Evolutionary conservation across 169 alveolate genomes (phyloP).

Genomic region (Plasmodium reichenowi): DNA sequence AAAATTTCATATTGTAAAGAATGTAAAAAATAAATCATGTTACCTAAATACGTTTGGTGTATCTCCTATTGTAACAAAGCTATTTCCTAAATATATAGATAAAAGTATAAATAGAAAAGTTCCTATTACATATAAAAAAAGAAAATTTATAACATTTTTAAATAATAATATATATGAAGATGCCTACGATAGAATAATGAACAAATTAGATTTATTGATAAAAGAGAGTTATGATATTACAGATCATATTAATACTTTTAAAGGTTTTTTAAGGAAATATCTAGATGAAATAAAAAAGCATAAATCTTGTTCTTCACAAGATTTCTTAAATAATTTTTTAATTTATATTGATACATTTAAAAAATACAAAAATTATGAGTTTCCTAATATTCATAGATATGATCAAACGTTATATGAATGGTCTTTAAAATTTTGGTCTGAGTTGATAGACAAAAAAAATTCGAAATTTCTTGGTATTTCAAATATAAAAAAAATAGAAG

Average conservation of each 20-base stretch:
- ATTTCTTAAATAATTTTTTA: slow-evolving; percentile 25
- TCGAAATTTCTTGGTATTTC: slow-evolving; percentile 58
- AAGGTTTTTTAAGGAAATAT: slow-evolving; percentile 66
- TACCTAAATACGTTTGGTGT: no score
- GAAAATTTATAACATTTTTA: background rate
- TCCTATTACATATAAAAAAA: background rate
- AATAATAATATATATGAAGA: slow-evolving; percentile 41
- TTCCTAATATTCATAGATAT: slow-evolving; percentile 68
- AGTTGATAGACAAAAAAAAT: slow-evolving; percentile 52
- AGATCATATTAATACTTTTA: slow-evolving; percentile 43
- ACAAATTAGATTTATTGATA: slow-evolving; percentile 33
- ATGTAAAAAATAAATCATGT: no score
- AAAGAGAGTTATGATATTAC: slow-evolving; percentile 35
- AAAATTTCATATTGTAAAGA: no score
- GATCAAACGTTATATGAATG: slow-evolving; percentile 66
- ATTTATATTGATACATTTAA: slow-evolving; percentile 45
- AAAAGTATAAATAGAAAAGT: slow-evolving; percentile 9
- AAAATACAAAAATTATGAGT: slow-evolving; percentile 59
- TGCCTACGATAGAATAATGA: slow-evolving; percentile 19
- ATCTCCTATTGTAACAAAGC: no score
- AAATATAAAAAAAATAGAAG: slow-evolving; percentile 40
- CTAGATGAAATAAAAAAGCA: slow-evolving; percentile 42
- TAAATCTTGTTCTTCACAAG: slow-evolving; percentile 70
- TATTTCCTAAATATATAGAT: background rate
- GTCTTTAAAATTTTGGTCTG: slow-evolving; percentile 75